Conservation (phyloP, 2,329 filamentous ascomycete genomes). For the Esteya vermicola region DNA sequence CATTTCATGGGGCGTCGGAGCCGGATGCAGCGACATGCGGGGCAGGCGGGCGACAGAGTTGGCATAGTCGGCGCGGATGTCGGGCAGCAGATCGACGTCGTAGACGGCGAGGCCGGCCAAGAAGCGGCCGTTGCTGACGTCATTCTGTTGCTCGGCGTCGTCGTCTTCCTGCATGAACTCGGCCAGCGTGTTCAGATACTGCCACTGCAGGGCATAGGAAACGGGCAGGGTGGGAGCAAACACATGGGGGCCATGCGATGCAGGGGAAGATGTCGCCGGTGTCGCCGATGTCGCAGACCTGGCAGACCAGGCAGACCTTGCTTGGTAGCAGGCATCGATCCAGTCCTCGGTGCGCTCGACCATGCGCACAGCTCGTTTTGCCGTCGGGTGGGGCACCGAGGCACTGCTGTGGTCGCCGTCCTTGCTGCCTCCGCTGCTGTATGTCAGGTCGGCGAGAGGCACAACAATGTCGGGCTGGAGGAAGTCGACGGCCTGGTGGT, state of each 20-base stretch:
- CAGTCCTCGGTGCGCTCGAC: slow-evolving; percentile 73
- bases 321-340: slow-evolving; percentile 58
- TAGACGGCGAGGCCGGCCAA: slow-evolving; percentile 68
- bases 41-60: slow-evolving; percentile 45
- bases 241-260: slow-evolving; percentile 20
- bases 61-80: slow-evolving; percentile 42
- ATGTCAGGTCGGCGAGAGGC: slow-evolving; percentile 57
- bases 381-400: slow-evolving; percentile 23
- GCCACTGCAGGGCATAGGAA: slow-evolving; percentile 58
- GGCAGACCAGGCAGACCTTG: no score
- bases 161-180: slow-evolving; percentile 17
- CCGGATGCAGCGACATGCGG: slow-evolving; percentile 58
- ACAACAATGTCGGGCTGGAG: slow-evolving; percentile 71
- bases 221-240: slow-evolving; percentile 63
- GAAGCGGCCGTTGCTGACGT: slow-evolving; percentile 30
- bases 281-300: no score
- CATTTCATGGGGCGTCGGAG: slow-evolving; percentile 59
- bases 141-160: slow-evolving; percentile 15
- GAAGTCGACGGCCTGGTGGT: slow-evolving; percentile 47
- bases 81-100: slow-evolving; percentile 52
- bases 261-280: slow-evolving; percentile 12
- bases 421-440: slow-evolving; percentile 8
- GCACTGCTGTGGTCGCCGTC: neutral
- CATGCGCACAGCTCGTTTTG: slow-evolving; percentile 71
- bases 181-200: slow-evolving; percentile 61